These are phyloP conservation scores for Saccharomycopsis crataegensis DNA, from an alignment of 1,139 yeast species.

Conservation along the genomic window DNA sequence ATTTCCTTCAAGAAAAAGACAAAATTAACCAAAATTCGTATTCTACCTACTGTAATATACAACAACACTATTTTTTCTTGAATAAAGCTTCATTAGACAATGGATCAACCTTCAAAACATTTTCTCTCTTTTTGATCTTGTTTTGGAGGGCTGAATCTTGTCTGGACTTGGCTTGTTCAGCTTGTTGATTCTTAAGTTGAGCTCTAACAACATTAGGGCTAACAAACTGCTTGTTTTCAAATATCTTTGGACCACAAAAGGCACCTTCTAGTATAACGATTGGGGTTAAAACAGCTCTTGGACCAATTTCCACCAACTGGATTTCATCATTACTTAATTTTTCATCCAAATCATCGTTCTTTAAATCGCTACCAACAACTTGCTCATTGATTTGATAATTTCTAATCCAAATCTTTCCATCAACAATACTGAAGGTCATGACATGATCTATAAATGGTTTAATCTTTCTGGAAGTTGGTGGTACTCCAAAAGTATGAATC, in stretches of 20 bases:
- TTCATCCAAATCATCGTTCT: conserved; percentile 33
- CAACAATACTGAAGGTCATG: conserved; percentile 86
- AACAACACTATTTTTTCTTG: conserved; percentile 29
- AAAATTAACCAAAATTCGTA: too few relatives aligned
- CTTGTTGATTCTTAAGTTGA: conserved; percentile 72
- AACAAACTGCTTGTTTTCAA: conserved; percentile 93
- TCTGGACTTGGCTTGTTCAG: conserved; percentile 71
- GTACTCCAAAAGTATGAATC: conserved; percentile 87
- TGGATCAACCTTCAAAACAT: conserved; percentile 73
- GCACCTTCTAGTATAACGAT: conserved; percentile 94
- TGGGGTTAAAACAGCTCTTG: conserved; percentile 88
- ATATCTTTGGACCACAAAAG: conserved; percentile 95
- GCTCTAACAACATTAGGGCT: conserved; percentile 95
- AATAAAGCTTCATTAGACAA: conserved; percentile 73
- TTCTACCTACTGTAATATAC: too few relatives aligned
- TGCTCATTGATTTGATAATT: conserved; percentile 87
- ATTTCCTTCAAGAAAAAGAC: too few relatives aligned
- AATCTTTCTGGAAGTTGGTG: conserved; percentile 88
- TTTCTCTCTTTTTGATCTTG: conserved; percentile 69
- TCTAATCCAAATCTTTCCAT: conserved; percentile 92
- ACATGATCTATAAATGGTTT: conserved; percentile 96
- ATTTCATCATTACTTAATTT: conserved; percentile 41
- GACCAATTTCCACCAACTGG: conserved; percentile 90
- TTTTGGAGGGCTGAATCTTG: conserved; percentile 73
- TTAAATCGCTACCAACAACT: conserved; percentile 40